Conservation (phyloP, 176 grass and related monocot species). For the Zea mays region Zm-B73-REFERENCE-NAM-5.0 NC_050101.1:90695501-90696000, state of each 20-base stretch:
- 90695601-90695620: conserved; percentile 78
- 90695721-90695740: no score
- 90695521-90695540: no score
- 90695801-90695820: conserved; percentile 95
- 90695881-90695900: conserved; percentile 94
- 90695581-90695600: conserved; percentile 93
- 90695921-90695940: conserved; percentile 69
- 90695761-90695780: conserved; percentile 81
- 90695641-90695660: conserved; percentile 93
- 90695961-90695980: neutral
- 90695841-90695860: conserved; percentile 81
- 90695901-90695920: conserved; percentile 80
- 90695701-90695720: no score
- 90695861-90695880: conserved; percentile 88
- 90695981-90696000: neutral
- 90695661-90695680: conserved; percentile 89
- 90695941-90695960: conserved; percentile 25
- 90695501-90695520: no score
- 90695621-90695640: conserved; percentile 78
- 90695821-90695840: conserved; percentile 92
- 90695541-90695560: conserved; percentile 48
- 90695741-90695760: no score
- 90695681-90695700: no score
- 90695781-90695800: conserved; percentile 93
- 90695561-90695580: conserved; percentile 79